Conservation (phyloP, 192 early-diverging fungal species). For the Entomortierella chlamydospora region DNA sequence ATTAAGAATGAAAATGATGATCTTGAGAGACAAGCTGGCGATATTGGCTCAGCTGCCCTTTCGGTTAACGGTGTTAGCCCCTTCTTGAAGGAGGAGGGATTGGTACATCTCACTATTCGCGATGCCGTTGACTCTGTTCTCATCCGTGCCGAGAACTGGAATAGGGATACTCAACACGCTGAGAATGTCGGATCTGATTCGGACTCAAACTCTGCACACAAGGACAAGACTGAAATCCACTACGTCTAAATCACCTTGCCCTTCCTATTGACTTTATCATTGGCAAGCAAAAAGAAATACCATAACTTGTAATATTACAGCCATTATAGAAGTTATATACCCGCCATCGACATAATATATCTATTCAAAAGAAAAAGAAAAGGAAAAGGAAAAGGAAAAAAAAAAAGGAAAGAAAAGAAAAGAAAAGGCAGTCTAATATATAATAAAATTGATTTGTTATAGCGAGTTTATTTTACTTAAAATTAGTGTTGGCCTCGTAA, state of each 20-base stretch:
- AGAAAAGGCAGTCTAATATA: too few species aligned
- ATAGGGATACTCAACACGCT: background rate
- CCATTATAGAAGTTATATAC: too few species aligned
- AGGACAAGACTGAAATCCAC: slow-evolving; percentile 31
- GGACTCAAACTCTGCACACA: slow-evolving; percentile 5
- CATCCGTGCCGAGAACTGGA: slow-evolving; percentile 34
- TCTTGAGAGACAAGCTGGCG: background rate
- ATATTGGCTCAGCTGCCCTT: slow-evolving; percentile 14
- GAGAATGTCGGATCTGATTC: background rate
- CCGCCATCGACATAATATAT: too few species aligned
- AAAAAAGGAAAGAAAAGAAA: too few species aligned
- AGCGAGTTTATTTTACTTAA: too few species aligned
- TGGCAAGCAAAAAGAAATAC: background rate
- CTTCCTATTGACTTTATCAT: too few species aligned
- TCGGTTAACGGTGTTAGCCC: slow-evolving; percentile 26
- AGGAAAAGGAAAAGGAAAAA: too few species aligned
- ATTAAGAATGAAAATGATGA: background rate
- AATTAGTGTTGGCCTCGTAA: too few species aligned
- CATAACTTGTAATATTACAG: too few species aligned
- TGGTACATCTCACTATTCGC: slow-evolving; percentile 53
- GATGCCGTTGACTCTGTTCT: slow-evolving; percentile 46
- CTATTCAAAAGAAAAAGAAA: too few species aligned
- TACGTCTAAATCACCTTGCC: slow-evolving; percentile 24
- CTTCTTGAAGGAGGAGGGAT: slow-evolving; percentile 49
- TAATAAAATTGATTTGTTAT: too few species aligned